These are phyloP conservation scores for Scedosporium boydii DNA, from an alignment of 2,329 filamentous ascomycete species.

Conservation along the genomic window DNA sequence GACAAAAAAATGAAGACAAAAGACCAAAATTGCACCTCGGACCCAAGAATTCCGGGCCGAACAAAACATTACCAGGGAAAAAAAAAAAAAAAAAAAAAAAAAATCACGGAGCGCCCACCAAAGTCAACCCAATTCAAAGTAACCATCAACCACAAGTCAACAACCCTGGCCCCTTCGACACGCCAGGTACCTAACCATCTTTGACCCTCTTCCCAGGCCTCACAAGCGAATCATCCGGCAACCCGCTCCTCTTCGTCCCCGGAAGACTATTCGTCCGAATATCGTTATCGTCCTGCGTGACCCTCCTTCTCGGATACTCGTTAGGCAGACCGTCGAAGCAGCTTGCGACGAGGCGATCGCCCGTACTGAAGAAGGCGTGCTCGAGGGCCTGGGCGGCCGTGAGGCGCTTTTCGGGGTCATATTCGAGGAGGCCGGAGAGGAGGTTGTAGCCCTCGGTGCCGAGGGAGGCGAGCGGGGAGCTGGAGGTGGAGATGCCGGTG, in stretches of 20 bases:
- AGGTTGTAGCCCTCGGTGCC: conserved; percentile 74
- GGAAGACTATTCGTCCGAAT: conserved; percentile 84
- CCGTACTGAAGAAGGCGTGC: conserved; percentile 77
- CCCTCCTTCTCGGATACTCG: conserved; percentile 81
- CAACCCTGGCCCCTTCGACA: conserved; percentile 4
- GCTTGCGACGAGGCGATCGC: conserved; percentile 64
- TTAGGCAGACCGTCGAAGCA: conserved; percentile 86
- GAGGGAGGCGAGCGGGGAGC: conserved; percentile 44
- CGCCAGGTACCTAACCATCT: conserved; percentile 24
- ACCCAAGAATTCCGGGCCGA: too few relatives aligned
- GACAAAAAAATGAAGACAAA: too few relatives aligned
- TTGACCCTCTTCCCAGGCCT: conserved; percentile 54
- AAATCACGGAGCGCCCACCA: too few relatives aligned
- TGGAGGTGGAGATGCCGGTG: conserved; percentile 28
- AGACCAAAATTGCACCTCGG: too few relatives aligned
- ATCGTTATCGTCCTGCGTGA: conserved; percentile 92
- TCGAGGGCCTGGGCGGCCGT: conserved; percentile 83
- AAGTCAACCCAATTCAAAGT: not conserved
- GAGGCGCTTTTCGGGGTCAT: conserved; percentile 81
- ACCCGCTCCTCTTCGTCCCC: conserved; percentile 78
- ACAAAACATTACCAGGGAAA: too few relatives aligned
- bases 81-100: too few relatives aligned
- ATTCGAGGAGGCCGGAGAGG: conserved; percentile 75
- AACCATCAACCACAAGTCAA: not conserved
- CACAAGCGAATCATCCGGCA: conserved; percentile 71